Percentiles rank a stretch among this genome's conserved stretches.
Evolutionary conservation across 768 basidiomycete genomes (phyloP).

Genomic region (Kwoniella sp.): DNA sequence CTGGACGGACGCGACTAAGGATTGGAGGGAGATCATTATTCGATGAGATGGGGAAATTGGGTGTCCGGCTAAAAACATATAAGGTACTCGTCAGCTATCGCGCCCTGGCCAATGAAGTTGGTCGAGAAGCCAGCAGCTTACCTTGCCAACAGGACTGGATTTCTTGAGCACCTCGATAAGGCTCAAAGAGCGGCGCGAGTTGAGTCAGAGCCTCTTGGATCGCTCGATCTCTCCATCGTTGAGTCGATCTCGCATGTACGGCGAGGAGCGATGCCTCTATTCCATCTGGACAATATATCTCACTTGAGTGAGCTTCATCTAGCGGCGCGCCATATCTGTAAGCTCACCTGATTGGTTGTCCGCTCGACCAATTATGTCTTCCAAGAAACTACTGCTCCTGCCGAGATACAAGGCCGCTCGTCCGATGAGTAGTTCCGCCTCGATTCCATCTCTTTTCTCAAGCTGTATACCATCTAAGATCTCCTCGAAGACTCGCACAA

Average conservation of each 20-base stretch:
- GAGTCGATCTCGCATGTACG: constrained; percentile 31
- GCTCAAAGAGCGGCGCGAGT: constrained; percentile 33
- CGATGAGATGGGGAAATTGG: constrained; percentile 36
- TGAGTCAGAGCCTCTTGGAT: constrained; percentile 25
- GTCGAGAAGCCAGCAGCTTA: constrained; percentile 9
- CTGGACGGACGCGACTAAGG: constrained; percentile 28
- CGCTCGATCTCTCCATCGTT: constrained; percentile 28
- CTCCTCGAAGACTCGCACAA: constrained; percentile 24
- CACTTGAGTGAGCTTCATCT: too few relatives aligned
- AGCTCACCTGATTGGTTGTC: constrained; percentile 29
- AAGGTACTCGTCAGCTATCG: constrained; percentile 3
- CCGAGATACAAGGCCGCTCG: constrained; percentile 37
- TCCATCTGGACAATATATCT: constrained; percentile 3
- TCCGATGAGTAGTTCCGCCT: constrained; percentile 41
- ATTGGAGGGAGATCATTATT: constrained; percentile 35
- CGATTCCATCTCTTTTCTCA: constrained; percentile 20
- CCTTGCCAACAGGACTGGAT: constrained; percentile 45
- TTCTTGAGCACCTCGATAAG: constrained; percentile 25
- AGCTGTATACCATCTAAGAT: constrained; percentile 21
- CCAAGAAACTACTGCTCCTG: constrained; percentile 28
- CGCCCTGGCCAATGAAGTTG: too few relatives aligned
- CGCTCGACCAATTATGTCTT: constrained; percentile 19
- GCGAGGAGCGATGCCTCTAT: neutral
- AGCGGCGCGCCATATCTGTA: too few relatives aligned
- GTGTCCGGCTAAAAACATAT: constrained; percentile 16